Evolutionary conservation across 2,329 filamentous ascomycete genomes (phyloP).

Genomic region (Fusarium miscanthi): DNA sequence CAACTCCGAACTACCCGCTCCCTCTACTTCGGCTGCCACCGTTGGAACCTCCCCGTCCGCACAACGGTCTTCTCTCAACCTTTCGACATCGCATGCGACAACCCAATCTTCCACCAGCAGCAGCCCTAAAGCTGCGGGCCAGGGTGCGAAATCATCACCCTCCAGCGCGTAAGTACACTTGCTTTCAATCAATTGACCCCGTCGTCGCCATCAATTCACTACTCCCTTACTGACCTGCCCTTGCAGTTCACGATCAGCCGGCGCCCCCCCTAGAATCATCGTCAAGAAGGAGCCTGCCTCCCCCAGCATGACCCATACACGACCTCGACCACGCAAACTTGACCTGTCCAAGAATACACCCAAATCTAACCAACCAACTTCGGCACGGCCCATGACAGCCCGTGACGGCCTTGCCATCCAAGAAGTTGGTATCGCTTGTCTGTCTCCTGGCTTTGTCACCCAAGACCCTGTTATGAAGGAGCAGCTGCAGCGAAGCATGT

Average conservation of each 20-base stretch:
- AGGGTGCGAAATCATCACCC: conserved; percentile 65
- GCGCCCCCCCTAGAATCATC: conserved; percentile 78
- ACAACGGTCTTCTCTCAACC: conserved; percentile 54
- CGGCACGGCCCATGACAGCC: conserved; percentile 80
- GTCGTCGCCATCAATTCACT: conserved; percentile 9
- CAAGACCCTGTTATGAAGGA: conserved; percentile 97
- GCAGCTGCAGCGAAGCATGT: conserved; percentile 92
- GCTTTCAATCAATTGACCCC: neutral
- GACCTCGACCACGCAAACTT: conserved; percentile 80
- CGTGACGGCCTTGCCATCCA: conserved; percentile 86
- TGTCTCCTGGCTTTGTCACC: conserved; percentile 95
- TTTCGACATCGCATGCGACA: conserved; percentile 55
- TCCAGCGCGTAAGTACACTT: conserved; percentile 65
- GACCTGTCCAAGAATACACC: conserved; percentile 77
- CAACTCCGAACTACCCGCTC: conserved; percentile 62
- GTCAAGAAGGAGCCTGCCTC: conserved; percentile 98
- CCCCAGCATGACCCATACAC: conserved; percentile 78
- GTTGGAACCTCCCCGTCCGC: conserved; percentile 56
- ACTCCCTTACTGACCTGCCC: conserved; percentile 19
- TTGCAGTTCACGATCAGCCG: conserved; percentile 44
- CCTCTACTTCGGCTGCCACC: conserved; percentile 49
- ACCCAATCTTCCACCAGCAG: conserved; percentile 63
- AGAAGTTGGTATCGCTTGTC: conserved; percentile 91
- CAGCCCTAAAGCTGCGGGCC: conserved; percentile 60
- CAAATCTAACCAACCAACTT: conserved; percentile 64